Percentiles rank a stretch among this genome's conserved stretches.
phyloP scores from a whole-genome alignment of 495 filamentous ascomycete species.

The Durotheca rogersii region DNA sequence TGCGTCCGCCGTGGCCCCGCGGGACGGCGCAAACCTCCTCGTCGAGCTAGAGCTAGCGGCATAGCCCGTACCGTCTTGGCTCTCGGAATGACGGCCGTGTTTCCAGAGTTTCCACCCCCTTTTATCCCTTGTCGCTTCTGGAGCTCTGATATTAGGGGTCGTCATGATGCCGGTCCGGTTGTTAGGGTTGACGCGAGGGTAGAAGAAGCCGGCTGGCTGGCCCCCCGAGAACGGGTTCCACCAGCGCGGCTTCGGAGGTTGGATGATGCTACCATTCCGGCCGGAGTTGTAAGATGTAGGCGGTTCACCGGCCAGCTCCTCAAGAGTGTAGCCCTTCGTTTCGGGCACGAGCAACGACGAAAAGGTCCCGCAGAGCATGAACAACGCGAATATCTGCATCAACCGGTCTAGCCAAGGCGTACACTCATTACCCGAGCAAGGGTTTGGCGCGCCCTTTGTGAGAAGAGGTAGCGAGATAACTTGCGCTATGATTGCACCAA shows the following conservation, averaged over 20 bases:
- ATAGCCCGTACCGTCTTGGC: conserved; percentile 6
- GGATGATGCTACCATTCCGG: conserved; percentile 38
- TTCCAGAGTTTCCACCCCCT: conserved; percentile 30
- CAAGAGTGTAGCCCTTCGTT: conserved; percentile 68
- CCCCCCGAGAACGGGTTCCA: conserved; percentile 43
- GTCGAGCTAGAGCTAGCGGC: conserved; percentile 33
- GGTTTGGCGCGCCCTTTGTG: conserved; percentile 41
- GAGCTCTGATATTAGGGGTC: conserved; percentile 30
- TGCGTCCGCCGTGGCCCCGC: conserved; percentile 23
- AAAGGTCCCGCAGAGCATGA: conserved; percentile 71
- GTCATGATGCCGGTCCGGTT: conserved; percentile 41
- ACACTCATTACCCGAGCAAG: conserved; percentile 43
- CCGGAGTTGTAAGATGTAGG: conserved; percentile 39
- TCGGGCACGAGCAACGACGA: conserved; percentile 70
- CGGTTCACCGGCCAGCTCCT: conserved; percentile 53
- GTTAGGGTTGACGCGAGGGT: conserved; percentile 24
- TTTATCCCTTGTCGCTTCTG: conserved; percentile 10
- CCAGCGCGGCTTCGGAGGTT: conserved; percentile 10
- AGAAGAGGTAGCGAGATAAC: conserved; percentile 53
- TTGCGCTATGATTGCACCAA: conserved; percentile 70
- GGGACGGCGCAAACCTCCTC: conserved; percentile 20
- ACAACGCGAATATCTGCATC: conserved; percentile 75
- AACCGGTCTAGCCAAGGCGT: conserved; percentile 73
- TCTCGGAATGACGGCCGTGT: neutral
- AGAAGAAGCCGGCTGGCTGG: conserved; percentile 41